These are phyloP conservation scores for Suillus weaverae DNA, from an alignment of 768 basidiomycete genomes.

Conservation along the genomic window DNA sequence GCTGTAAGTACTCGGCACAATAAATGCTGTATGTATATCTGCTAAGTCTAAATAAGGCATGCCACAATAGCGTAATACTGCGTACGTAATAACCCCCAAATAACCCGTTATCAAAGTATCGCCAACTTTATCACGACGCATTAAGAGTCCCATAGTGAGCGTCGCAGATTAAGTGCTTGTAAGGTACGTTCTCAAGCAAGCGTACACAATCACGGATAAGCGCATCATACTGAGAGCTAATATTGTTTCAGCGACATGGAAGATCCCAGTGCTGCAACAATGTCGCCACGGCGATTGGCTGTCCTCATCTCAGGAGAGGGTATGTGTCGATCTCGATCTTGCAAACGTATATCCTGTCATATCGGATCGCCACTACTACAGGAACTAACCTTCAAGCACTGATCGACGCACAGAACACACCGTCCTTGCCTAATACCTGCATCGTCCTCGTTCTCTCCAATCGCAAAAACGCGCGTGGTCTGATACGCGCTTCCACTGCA, in stretches of 20 bases:
- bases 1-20: not conserved
- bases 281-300: constrained; percentile 38
- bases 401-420: constrained; percentile 80
- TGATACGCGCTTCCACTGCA: constrained; percentile 73
- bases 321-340: constrained; percentile 15
- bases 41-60: not conserved
- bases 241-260: not conserved
- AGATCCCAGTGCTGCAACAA: not conserved
- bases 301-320: constrained; percentile 72
- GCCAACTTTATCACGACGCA: not conserved
- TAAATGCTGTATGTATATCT: not conserved
- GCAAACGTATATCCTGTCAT: constrained; percentile 4
- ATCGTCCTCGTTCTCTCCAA: constrained; percentile 90
- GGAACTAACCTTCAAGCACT: constrained; percentile 97
- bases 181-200: not conserved
- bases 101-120: not conserved
- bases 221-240: not conserved
- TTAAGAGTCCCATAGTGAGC: not conserved
- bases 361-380: constrained; percentile 29
- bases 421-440: constrained; percentile 64
- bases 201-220: not conserved
- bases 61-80: not conserved
- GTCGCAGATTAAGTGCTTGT: not conserved
- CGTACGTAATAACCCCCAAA: not conserved
- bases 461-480: constrained; percentile 86